phyloP scores from a whole-genome alignment of 352 stramenopile genomes.

The Globisporangium megalacanthum region DNA sequence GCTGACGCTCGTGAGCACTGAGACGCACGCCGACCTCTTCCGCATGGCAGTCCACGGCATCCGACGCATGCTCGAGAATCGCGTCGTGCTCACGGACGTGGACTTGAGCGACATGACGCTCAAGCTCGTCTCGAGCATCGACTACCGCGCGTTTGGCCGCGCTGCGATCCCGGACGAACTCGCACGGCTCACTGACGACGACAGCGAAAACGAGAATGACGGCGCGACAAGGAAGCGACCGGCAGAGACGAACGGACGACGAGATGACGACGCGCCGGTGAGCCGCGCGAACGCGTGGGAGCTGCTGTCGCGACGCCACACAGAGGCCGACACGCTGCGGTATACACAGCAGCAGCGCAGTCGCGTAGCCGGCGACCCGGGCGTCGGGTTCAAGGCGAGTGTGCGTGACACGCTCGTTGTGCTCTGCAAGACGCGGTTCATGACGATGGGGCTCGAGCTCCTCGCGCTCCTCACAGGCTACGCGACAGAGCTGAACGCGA shows the following conservation, averaged over 20 bases:
- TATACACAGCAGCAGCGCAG: constrained; percentile 9
- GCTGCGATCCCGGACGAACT: constrained; percentile 65
- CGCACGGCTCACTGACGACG: constrained; percentile 22
- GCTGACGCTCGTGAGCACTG: constrained; percentile 70
- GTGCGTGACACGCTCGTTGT: constrained; percentile 28
- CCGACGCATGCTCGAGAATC: constrained; percentile 74
- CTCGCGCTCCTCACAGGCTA: constrained; percentile 69
- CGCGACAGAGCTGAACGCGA: constrained; percentile 31
- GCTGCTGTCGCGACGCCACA: constrained; percentile 11
- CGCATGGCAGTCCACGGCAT: constrained; percentile 72
- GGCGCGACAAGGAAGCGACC: neutral
- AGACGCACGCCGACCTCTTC: constrained; percentile 62
- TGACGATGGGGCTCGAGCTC: constrained; percentile 66
- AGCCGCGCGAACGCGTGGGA: constrained; percentile 14
- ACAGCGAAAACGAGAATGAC: neutral
- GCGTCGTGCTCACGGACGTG: constrained; percentile 70
- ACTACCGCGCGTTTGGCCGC: constrained; percentile 77
- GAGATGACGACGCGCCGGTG: neutral
- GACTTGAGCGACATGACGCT: constrained; percentile 76
- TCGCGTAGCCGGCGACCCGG: neutral
- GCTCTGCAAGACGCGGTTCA: constrained; percentile 64
- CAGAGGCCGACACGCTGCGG: constrained; percentile 18
- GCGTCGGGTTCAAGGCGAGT: constrained; percentile 18
- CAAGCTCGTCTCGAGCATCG: constrained; percentile 79
- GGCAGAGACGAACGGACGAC: neutral